Evolutionary conservation across 1,284 basidiomycete genomes (phyloP), one percentile per base, ranked within the genome.

Genomic region (Ganoderma resinaceum): DNA sequence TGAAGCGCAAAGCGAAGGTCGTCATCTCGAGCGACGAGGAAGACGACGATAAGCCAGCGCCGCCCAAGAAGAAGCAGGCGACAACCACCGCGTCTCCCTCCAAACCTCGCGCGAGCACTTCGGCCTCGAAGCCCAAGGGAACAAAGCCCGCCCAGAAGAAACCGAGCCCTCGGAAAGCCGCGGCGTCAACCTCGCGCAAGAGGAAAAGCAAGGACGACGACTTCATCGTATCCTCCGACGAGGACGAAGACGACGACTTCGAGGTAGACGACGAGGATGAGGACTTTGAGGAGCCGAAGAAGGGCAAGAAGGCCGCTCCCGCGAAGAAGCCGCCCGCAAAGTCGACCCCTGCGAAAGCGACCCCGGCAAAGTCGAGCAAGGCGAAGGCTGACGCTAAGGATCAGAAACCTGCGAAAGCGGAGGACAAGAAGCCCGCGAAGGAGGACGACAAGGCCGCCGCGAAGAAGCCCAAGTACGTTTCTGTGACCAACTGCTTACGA

Each of bases 11-110:
- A 49, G 67, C 73, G 2, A 71, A 69, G 2, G 67, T 76, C 0
- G 52, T 81, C 0, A 66, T 79, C 1, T 79, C 77, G 0, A 80
- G 79, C 70, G 80, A 81, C 55, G 78, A 80, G 11, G 80, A 80
- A 2, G 77, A 80, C 23, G 74, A 74, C 2, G 46, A 52, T 5
- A 66, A 72, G 46, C 61, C 40, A 7, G 63, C 73, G 2, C 82
- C 83, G 6, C 81, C 83, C 0, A 83, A 80, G 77, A 86, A 87
- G 78, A 86, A 85, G 71, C 62, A 75, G 9, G 71, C 70, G 14
- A 60, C 65, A 1, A 78, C 79, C 2, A 69, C 80, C 4, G 58
- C 71, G 2, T 68, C 73, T 1, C 66, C 80, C 1, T 72, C 81
- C 1, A 81, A 78, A 68, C 61, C 77, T 12, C 73, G 65, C n/a